Base-by-base conservation (phyloP, 2,329 filamentous ascomycete species). In the Xylariales sp. region DNA sequence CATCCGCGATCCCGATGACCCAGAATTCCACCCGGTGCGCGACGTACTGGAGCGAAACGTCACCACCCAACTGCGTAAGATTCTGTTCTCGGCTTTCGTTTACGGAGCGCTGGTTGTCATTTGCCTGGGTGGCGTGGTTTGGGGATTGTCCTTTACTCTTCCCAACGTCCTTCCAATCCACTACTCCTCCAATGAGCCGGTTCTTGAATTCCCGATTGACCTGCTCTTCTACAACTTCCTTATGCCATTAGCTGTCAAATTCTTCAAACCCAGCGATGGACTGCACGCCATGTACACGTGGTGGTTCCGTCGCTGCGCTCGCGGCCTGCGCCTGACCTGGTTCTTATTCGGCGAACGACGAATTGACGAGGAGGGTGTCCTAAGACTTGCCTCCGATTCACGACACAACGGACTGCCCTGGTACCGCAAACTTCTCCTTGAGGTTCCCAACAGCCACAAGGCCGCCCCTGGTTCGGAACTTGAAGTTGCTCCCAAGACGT, bases 151-250 rank as follows among this genome's bases (percentile, higher is more conserved):
- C 19, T 76, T 78, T 47, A 63, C 76, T 5, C 78, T 85, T 29
- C 75, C 78, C 3, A 77, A 72, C 37, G 79, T 98, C 30, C 74
- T 98, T 14, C 93, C 93, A 0, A 87, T 98, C 31, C 87, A 91
- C 60, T 97, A 94, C 79, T 88, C 89, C 3, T 91, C 88, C 1
- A 91, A 90, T 46, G 87, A 95, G 50, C 90, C 93, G 0, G 85
- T 95, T 1, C 70, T 97, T 33, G 93, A 97, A 57, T 97, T 98
- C 48, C 93, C 93, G 0, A 79, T 95, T 43, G 91, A 98, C 55
- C 71, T 98, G 2, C 69, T 98, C 13, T 93, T 97, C 58, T 98
- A 96, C 72, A 97, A 97, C 62, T 95, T 96, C 59, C 69, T 96
- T 32, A 93, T 96, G 71, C 93, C 93, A 0, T 66, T 95, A 33